These are phyloP conservation scores for Fusarium devonianum DNA, from an alignment of 2,329 filamentous ascomycete genomes.

Conservation along the genomic window DNA sequence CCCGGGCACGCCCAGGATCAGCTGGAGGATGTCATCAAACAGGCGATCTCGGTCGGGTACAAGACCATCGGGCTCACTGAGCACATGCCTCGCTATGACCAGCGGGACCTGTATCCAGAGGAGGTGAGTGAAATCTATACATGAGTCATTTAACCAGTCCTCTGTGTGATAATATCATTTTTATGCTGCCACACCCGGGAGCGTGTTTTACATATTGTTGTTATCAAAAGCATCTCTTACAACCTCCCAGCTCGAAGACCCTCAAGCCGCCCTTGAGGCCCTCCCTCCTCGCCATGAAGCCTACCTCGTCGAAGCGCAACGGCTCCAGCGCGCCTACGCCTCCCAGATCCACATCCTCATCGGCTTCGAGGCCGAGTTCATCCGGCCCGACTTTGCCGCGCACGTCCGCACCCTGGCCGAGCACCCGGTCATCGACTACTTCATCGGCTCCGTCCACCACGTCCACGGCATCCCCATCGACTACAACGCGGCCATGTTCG, in stretches of 20 bases:
- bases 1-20: constrained; percentile 84
- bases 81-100: constrained; percentile 84
- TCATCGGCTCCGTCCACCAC: constrained; percentile 93
- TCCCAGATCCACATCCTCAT: constrained; percentile 79
- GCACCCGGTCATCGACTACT: constrained; percentile 77
- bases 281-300: constrained; percentile 67
- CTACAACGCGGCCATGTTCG: constrained; percentile 75
- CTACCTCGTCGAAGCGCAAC: constrained; percentile 78
- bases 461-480: constrained; percentile 88
- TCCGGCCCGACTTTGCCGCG: constrained; percentile 68
- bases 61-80: constrained; percentile 88
- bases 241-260: constrained; percentile 56
- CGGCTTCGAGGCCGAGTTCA: constrained; percentile 94
- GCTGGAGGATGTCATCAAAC: constrained; percentile 82
- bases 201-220: too few relatives aligned
- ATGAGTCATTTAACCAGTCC: background rate
- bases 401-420: constrained; percentile 69
- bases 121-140: constrained; percentile 62
- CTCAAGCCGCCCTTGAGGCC: constrained; percentile 54
- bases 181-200: too few relatives aligned
- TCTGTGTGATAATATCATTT: background rate
- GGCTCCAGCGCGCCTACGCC: constrained; percentile 75
- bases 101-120: constrained; percentile 87
- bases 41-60: constrained; percentile 81
- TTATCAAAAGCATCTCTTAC: constrained; percentile 10